A percentile compares a stretch with the other conserved stretches of the same genome.
phyloP scores from a whole-genome alignment of 208 protist species.

The Trichomonas vaginalis region DNA sequence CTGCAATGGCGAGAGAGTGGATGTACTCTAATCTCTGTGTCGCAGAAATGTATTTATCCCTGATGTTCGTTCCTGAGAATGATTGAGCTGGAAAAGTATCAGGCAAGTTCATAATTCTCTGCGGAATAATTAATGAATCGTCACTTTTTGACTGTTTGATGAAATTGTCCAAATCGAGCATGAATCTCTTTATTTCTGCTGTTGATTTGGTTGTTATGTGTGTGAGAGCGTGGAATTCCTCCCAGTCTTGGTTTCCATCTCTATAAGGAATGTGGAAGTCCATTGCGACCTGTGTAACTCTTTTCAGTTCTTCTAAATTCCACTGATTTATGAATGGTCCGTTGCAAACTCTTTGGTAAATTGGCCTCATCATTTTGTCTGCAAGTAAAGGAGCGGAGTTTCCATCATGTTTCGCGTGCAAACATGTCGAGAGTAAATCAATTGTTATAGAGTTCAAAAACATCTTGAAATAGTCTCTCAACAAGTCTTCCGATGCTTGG shows the following conservation, averaged over 20 bases:
- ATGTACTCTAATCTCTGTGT: neutral
- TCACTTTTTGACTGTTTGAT: neutral
- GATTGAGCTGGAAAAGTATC: neutral
- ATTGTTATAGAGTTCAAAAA: neutral
- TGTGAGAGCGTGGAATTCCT: neutral
- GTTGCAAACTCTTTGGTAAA: neutral
- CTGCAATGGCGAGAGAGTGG: neutral
- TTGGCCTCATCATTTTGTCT: neutral
- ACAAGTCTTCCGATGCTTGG: neutral
- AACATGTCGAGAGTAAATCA: neutral
- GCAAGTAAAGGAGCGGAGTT: neutral
- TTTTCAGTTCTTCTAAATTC: neutral
- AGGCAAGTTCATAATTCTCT: neutral
- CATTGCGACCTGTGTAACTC: neutral
- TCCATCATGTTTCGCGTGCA: neutral
- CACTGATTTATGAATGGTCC: neutral
- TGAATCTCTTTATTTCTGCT: neutral
- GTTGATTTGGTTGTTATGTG: neutral
- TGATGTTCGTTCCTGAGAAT: neutral
- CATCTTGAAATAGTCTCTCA: neutral
- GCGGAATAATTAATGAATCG: neutral
- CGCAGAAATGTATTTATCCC: neutral
- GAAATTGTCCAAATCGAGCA: neutral
- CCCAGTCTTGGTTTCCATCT: neutral
- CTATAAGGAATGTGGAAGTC: neutral